Evolutionary conservation across 495 filamentous ascomycete genomes (phyloP), one percentile per base, ranked within the genome.

Genomic region (Xylona heveae): DNA sequence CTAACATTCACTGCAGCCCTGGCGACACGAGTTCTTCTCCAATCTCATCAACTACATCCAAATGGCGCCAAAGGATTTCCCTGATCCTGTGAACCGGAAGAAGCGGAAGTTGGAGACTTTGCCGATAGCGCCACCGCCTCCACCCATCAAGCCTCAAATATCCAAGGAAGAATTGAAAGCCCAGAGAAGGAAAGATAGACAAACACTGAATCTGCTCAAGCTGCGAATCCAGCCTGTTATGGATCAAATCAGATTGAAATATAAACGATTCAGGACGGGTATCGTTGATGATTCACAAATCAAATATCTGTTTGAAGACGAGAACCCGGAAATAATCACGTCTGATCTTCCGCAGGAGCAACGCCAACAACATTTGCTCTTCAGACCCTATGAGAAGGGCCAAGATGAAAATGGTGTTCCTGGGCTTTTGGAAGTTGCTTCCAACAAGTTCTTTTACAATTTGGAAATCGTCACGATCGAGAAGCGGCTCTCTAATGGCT

Each of bases 391-490:
- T 43, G 81, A 84, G 43, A 62, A 76, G 28, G 66, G 58, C 9
- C 62, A 61, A 34, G 80, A 94, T 40, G 68, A 70, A 33, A 62
- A 85, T 40, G 80, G 77, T n/a, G 62, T 68, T 10, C 58, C 59
- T 8, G 78, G 76, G 3, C 57, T 94, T 15, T 54, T 62, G 12
- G 71, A 91, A 37, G 62, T 60, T 10, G 62, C 61, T 3, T 75
- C 72, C 1, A 68, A 66, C 27, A 90, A 84, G 44, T 83, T 83
- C 49, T 94, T 67, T 45, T 94, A 94, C 56, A 97, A 97, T 41
- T 55, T 95, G 31, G 82, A 95, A 41, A 74, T 78, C n/a, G 74
- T 70, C 3, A 88, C 77, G 5, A 92, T 97, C 34, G 88, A 97
- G 56, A 80, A 88, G 44, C 74, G 88, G 20, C 61, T 95, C 16